A percentile compares a stretch with the other conserved stretches of the same genome.
These are phyloP conservation scores for Melastoma candidum DNA, from an alignment of 441 rosid species.

Conservation along the genomic window DNA sequence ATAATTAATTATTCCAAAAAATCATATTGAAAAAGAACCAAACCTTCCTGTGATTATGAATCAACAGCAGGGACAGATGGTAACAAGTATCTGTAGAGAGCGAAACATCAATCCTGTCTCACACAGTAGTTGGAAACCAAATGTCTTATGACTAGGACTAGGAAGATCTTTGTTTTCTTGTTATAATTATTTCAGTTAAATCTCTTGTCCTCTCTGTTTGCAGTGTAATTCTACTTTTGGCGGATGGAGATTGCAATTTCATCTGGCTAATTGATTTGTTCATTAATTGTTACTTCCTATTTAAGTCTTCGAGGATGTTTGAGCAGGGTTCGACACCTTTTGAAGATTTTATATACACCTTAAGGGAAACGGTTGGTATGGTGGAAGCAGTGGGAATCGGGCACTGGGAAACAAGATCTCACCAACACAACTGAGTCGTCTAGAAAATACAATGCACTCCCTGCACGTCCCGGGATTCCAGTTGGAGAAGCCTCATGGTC, in stretches of 20 bases:
- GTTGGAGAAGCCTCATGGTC: constrained; percentile 53
- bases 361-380: constrained; percentile 42
- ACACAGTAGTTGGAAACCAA: too few relatives aligned
- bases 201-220: neutral
- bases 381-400: constrained; percentile 60
- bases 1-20: too few relatives aligned
- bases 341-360: constrained; percentile 53
- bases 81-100: too few relatives aligned
- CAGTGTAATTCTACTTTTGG: neutral
- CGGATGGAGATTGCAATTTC: neutral
- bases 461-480: constrained; percentile 42
- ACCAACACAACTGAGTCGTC: constrained; percentile 50
- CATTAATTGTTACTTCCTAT: constrained; percentile 3
- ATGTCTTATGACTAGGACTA: too few relatives aligned
- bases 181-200: neutral
- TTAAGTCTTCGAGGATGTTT: constrained; percentile 43
- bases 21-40: too few relatives aligned
- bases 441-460: constrained; percentile 27
- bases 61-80: too few relatives aligned
- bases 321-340: constrained; percentile 49
- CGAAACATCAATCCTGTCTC: too few relatives aligned
- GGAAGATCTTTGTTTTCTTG: too few relatives aligned
- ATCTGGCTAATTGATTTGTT: neutral
- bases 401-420: constrained; percentile 74
- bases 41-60: too few relatives aligned